phyloP scores from a whole-genome alignment of 2,329 filamentous ascomycete genomes.

The Plectosphaerella plurivora region DNA sequence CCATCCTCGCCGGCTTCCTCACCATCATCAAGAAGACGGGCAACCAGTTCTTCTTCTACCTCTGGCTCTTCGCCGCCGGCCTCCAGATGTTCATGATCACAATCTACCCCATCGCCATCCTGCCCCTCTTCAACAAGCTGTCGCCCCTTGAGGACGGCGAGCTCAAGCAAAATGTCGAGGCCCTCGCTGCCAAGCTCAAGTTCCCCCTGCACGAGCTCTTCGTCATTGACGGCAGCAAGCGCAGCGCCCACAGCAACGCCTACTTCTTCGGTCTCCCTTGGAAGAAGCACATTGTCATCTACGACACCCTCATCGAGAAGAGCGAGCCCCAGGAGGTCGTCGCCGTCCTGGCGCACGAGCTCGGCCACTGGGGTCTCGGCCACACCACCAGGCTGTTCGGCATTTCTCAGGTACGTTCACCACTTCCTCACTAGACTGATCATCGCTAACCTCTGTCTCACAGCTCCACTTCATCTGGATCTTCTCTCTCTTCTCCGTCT shows the following conservation, averaged over 20 bases:
- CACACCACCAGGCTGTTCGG: conserved; percentile 90
- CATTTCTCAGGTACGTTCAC: conserved; percentile 66
- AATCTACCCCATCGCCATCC: conserved; percentile 89
- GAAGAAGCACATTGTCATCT: conserved; percentile 99
- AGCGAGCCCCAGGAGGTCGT: conserved; percentile 88
- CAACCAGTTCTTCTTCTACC: conserved; percentile 93
- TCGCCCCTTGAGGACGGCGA: conserved; percentile 83
- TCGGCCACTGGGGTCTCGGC: conserved; percentile 94
- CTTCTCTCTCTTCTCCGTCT: conserved; percentile 93
- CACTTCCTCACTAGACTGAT: not conserved
- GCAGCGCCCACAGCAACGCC: conserved; percentile 82
- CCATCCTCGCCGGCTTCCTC: conserved; percentile 87
- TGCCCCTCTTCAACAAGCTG: conserved; percentile 97
- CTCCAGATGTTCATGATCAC: conserved; percentile 95
- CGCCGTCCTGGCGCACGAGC: conserved; percentile 89
- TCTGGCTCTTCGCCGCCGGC: conserved; percentile 87
- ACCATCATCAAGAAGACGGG: conserved; percentile 93
- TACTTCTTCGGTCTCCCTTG: conserved; percentile 97
- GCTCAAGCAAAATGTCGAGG: conserved; percentile 85
- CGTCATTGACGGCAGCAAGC: conserved; percentile 89
- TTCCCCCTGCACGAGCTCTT: conserved; percentile 92
- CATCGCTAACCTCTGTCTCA: conserved; percentile 6
- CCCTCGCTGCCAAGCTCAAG: conserved; percentile 73
- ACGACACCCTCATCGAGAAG: conserved; percentile 96
- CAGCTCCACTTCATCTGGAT: conserved; percentile 94